These are phyloP conservation scores for Auriscalpium orientale DNA, from an alignment of 768 basidiomycete species.

Conservation along the genomic window DNA sequence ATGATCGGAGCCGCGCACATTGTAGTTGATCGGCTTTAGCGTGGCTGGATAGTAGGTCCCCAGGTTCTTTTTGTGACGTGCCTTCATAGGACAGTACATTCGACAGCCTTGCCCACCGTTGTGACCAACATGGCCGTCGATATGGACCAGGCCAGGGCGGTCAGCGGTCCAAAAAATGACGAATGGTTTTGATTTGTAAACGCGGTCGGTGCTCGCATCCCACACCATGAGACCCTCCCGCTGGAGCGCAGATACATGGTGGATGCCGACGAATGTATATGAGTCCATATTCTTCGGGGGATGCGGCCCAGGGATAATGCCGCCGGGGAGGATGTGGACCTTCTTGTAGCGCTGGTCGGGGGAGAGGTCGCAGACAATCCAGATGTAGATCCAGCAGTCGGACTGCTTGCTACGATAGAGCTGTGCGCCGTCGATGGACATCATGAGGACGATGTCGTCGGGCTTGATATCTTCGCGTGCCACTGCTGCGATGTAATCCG, in stretches of 20 bases:
- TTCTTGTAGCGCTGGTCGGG: conserved; percentile 26
- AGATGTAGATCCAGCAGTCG: conserved; percentile 28
- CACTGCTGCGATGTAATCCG: conserved; percentile 8
- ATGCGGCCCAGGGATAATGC: conserved; percentile 24
- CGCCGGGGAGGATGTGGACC: conserved; percentile 22
- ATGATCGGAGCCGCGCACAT: not conserved
- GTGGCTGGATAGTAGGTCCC: conserved; percentile 27
- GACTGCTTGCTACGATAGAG: conserved; percentile 29
- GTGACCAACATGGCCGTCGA: conserved; percentile 31
- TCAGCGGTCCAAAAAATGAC: conserved; percentile 23
- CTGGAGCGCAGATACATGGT: conserved; percentile 25
- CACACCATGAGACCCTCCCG: conserved; percentile 19
- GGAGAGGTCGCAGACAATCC: conserved; percentile 26
- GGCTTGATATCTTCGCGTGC: conserved; percentile 3
- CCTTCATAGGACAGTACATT: conserved; percentile 23
- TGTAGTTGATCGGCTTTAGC: not conserved
- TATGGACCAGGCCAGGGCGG: conserved; percentile 23
- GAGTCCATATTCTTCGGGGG: conserved; percentile 24
- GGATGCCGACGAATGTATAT: conserved; percentile 23
- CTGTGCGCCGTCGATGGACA: conserved; percentile 34
- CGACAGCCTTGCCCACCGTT: conserved; percentile 20
- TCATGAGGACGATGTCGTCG: conserved; percentile 25
- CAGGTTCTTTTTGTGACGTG: conserved; percentile 22
- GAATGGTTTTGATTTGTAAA: conserved; percentile 9
- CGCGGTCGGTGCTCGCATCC: conserved; percentile 11